Evolutionary conservation across 2,329 filamentous ascomycete genomes (phyloP).

Genomic region (Parastagonospora nodorum): DNA sequence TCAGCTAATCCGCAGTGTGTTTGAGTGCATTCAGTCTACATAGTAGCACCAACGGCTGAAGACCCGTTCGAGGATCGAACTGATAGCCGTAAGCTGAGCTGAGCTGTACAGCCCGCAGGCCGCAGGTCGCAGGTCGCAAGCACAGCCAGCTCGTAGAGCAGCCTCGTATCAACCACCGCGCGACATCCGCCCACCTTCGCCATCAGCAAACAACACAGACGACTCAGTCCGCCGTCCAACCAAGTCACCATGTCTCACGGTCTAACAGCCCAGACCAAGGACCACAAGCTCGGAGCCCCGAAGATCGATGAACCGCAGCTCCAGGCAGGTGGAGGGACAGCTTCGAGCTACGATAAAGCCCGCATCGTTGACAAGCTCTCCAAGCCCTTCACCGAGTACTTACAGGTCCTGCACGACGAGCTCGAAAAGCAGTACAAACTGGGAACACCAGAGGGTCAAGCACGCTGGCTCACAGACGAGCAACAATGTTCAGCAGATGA

Average conservation of each 20-base stretch:
- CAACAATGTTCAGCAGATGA: conserved; percentile 31
- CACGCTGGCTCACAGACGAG: conserved; percentile 39
- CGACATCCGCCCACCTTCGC: neutral
- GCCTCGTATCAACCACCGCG: neutral
- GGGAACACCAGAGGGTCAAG: conserved; percentile 34
- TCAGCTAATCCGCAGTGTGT: neutral
- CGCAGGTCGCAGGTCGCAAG: neutral
- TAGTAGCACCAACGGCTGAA: neutral
- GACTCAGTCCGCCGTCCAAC: too few species aligned
- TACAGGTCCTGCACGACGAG: conserved; percentile 37
- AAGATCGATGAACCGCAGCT: conserved; percentile 41
- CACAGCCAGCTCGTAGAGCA: neutral
- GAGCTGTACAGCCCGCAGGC: conserved; percentile 7
- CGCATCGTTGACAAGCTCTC: conserved; percentile 38
- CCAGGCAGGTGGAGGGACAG: conserved; percentile 46
- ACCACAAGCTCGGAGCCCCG: conserved; percentile 39
- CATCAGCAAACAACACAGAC: neutral
- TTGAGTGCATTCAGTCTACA: neutral
- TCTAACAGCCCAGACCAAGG: conserved; percentile 3
- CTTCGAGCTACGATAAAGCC: conserved; percentile 33
- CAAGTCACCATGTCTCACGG: too few species aligned
- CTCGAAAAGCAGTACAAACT: conserved; percentile 37
- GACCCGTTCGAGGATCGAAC: neutral
- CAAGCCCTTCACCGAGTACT: conserved; percentile 31
- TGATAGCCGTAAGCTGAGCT: conserved; percentile 18